A percentile compares a stretch with the other conserved stretches of the same genome.
phyloP scores from a whole-genome alignment of 2,329 filamentous ascomycete species.

The Curvularia lunata region DNA sequence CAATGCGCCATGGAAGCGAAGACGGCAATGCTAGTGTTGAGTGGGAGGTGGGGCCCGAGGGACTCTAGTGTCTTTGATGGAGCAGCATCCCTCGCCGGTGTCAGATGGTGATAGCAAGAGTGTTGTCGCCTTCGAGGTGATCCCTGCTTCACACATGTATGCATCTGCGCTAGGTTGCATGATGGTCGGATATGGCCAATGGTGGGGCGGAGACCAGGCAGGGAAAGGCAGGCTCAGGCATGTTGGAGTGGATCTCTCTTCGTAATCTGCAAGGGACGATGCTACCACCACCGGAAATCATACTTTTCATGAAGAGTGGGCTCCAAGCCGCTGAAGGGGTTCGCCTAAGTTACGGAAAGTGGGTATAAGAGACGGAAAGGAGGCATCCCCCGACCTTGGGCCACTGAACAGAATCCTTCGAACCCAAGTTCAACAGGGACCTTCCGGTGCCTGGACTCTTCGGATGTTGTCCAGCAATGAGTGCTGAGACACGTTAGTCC shows the following conservation, averaged over 20 bases:
- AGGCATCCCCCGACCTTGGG: neutral
- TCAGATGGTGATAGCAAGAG: neutral
- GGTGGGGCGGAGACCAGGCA: conserved; percentile 7
- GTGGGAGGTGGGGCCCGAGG: conserved; percentile 8
- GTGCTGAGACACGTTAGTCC: neutral
- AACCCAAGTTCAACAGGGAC: neutral
- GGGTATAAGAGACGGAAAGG: neutral
- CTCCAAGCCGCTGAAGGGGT: neutral
- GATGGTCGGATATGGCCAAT: conserved; percentile 9
- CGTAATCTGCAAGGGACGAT: conserved; percentile 3
- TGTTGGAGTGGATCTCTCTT: conserved; percentile 7
- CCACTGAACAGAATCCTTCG: neutral
- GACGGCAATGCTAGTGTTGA: conserved; percentile 11
- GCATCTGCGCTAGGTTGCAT: conserved; percentile 13
- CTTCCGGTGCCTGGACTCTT: neutral
- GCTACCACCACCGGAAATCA: conserved; percentile 8
- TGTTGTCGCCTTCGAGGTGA: conserved; percentile 9
- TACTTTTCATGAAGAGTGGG: conserved; percentile 10
- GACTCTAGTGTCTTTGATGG: conserved; percentile 7
- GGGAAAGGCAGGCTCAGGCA: conserved; percentile 9
- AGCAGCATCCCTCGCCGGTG: conserved; percentile 11
- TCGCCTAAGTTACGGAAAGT: conserved; percentile 11
- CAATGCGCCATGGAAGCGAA: conserved; percentile 6
- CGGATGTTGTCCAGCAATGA: neutral
- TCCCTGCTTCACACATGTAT: conserved; percentile 9